phyloP scores from a whole-genome alignment of 306 rosid genomes.

The Trifolium fragiferum region DNA sequence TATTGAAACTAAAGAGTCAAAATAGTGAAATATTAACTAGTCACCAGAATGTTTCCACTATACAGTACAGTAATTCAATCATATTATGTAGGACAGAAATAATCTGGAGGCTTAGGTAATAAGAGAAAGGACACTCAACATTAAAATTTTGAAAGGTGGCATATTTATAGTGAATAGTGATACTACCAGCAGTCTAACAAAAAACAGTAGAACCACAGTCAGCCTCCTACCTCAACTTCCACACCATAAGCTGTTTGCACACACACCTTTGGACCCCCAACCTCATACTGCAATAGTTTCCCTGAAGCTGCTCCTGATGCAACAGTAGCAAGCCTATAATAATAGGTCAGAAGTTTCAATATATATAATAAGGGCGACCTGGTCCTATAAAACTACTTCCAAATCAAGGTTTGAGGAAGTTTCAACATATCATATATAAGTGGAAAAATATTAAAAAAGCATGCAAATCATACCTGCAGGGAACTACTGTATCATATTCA shows the following conservation, averaged over 20 bases:
- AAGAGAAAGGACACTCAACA: constrained; percentile 27
- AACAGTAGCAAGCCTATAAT: constrained; percentile 97
- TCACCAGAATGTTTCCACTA: constrained; percentile 7
- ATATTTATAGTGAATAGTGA: constrained; percentile 5
- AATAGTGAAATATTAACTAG: constrained; percentile 14
- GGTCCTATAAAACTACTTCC: background rate
- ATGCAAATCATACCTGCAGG: constrained; percentile 67
- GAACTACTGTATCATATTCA: constrained; percentile 63
- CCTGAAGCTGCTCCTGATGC: constrained; percentile 99
- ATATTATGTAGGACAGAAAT: constrained; percentile 29
- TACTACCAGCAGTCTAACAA: constrained; percentile 9
- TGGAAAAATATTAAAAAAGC: constrained; percentile 22
- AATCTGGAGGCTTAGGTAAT: constrained; percentile 29
- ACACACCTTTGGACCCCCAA: constrained; percentile 97
- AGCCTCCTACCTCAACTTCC: constrained; percentile 92
- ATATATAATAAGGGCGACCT: constrained; percentile 5
- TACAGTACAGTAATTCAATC: constrained; percentile 7
- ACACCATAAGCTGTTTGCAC: constrained; percentile 98
- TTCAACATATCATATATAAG: constrained; percentile 39
- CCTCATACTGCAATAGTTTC: constrained; percentile 94
- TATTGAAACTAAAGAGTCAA: background rate
- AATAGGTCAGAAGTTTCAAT: constrained; percentile 63
- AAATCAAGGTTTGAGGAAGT: constrained; percentile 39
- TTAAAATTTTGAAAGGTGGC: background rate
- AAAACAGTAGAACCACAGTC: constrained; percentile 15